Evolutionary conservation across 192 early-diverging fungal genomes (phyloP), one percentile per base, ranked within the genome.

Genomic region (Coemansia sp.): DNA sequence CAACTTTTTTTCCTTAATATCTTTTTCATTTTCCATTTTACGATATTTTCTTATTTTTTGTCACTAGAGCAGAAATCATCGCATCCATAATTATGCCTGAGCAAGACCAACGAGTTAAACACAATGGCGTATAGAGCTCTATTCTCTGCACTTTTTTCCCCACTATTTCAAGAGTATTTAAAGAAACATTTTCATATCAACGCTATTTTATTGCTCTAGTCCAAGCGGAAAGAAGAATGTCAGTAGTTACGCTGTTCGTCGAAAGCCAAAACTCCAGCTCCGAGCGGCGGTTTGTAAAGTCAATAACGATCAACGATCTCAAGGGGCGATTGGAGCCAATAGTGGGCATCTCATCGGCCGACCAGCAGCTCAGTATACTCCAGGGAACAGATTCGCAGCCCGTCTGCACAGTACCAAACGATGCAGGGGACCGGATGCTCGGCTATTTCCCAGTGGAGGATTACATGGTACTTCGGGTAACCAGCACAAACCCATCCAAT

Each of bases 201-300:
- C 32, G 4, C 32, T 32, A 32, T 32, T 32, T 32, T 32, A 32
- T 4, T 32, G 2, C 32, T 32, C 32, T 32, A 32, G 32, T 32
- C 32, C 32, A 32, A 32, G 32, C 32, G 4, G 32, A 56, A 56
- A 40, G 10, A 47, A 42, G 8, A 46, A 71, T 71, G 69, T 57
- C 94, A 6, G 90, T 96, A n/a, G 89, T 98, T 45, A 98, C 89
- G 11, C 71, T 98, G 48, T 95, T 95, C 79, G 91, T 98, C 15
- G 87, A 90, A 41, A 92, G 89, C 67, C 88, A 94, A 42, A 90
- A 88, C 63, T 85, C 90, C 62, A 83, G 85, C 60, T 92, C 93
- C 12, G 97, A 99, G 84, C 85, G 95, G 57, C 87, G 97, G 4
- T 92, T 99, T 62, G 91, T 93, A 62, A 71, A 62, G 37, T 69